Conservation (phyloP, 345 rosid species). For the Boechera divaricarpa region DNA sequence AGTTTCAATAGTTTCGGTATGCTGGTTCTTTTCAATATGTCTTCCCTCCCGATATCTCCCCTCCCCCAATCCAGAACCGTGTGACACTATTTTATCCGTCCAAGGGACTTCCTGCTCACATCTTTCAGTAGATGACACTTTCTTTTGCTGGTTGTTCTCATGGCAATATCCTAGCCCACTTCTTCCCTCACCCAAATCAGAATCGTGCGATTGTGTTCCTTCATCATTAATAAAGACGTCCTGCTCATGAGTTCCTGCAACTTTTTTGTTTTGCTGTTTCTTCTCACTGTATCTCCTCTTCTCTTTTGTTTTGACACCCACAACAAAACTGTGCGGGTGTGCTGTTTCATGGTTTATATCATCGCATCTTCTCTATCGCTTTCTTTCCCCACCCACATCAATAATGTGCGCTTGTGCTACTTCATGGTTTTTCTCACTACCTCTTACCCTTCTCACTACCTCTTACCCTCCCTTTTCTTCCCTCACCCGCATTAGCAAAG, state of each 20-base stretch:
- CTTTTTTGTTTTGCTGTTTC: not conserved
- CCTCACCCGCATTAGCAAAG: not conserved
- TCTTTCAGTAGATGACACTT: constrained; percentile 8
- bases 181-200: constrained; percentile 18
- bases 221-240: not conserved
- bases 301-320: not conserved
- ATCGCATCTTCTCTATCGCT: not conserved
- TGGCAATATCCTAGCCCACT: constrained; percentile 10
- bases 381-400: constrained; percentile 9
- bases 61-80: not conserved
- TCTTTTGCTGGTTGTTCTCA: constrained; percentile 22
- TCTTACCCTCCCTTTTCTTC: not conserved
- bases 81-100: not conserved
- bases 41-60: not conserved
- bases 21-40: not conserved
- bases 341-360: not conserved
- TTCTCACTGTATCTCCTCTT: constrained; percentile 21
- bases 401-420: not conserved
- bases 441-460: not conserved
- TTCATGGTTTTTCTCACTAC: not conserved
- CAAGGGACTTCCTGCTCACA: constrained; percentile 4
- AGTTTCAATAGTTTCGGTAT: constrained; percentile 1
- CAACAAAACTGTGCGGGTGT: not conserved
- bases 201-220: not conserved
- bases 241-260: not conserved